Base-by-base conservation (phyloP, 2,329 filamentous ascomycete species). In the Aspergillus terreus region DNA sequence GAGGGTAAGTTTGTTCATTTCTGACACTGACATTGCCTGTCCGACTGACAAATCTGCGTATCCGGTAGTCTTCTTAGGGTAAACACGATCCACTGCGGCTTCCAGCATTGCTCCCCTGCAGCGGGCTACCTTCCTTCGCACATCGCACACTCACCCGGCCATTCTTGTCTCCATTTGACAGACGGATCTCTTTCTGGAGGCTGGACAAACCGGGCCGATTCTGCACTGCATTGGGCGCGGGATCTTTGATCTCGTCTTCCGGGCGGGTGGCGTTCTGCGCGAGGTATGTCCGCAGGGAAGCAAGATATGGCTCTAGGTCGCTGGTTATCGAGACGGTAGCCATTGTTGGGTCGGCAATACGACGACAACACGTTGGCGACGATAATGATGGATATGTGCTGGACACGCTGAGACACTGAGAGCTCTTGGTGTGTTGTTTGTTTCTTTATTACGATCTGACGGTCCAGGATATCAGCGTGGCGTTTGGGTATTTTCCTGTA, bases 1-100 rank as follows among this genome's bases (percentile, higher is more conserved):
- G 84, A 88, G 77, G 80, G 84, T 86, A 72, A 72, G 78, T 73
- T 60, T 43, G 46, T 44, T 44, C 25, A 15, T 23, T 42, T 46
- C 38, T 50, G 27, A 10, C 27, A 30, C 27, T 9, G 27, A 4
- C 25, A 42, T 42, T 15, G 41, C 25, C n/a, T 49, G 43, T 38
- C 23, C 17, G n/a, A 12, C 33, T 38, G n/a, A 43, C 36, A 17
- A 32, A 45, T 25, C 33, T 44, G 51, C 35, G 14, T 23, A 19
- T 17, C 11, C 17, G 15, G 47, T 42, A 68, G 73, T 76, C 49
- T 69, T 76, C 58, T 64, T 76, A 54, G 72, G 72, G 40, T 75
- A 58, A 30, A 30, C 27, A 30, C 6, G 27, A 30, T 30, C 27
- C 27, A 30, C 27, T 30, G 27, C 27, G 27, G 10, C 10, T 30